Evolutionary conservation across 805 yeast genomes (phyloP).

Genomic region (Candida coleopterorum): DNA sequence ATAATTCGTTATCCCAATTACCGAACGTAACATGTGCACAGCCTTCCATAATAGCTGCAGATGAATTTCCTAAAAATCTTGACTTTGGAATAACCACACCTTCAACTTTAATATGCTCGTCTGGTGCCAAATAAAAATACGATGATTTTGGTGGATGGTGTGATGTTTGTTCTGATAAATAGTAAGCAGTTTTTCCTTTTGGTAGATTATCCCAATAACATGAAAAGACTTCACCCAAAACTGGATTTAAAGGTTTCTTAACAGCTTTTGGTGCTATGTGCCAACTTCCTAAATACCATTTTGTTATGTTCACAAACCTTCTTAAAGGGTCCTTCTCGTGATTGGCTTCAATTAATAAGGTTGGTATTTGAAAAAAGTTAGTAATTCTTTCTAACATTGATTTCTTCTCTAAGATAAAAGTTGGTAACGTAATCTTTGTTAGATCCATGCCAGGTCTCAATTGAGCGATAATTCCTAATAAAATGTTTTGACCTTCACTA

Average conservation of each 20-base stretch:
- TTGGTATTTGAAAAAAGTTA: conserved; percentile 79
- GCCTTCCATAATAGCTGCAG: conserved; percentile 98
- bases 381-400: conserved; percentile 95
- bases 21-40: conserved; percentile 64
- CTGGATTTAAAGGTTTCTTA: conserved; percentile 94
- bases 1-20: conserved; percentile 63
- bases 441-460: conserved; percentile 90
- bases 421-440: conserved; percentile 87
- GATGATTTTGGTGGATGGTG: conserved; percentile 99
- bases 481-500: conserved; percentile 80
- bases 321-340: conserved; percentile 50
- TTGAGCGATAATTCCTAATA: conserved; percentile 85
- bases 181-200: conserved; percentile 63
- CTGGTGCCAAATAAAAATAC: conserved; percentile 84
- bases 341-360: conserved; percentile 67
- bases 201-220: conserved; percentile 90
- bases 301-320: conserved; percentile 69
- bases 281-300: conserved; percentile 95
- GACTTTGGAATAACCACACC: conserved; percentile 88
- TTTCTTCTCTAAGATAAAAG: conserved; percentile 90
- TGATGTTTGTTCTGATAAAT: conserved; percentile 89
- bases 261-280: conserved; percentile 98
- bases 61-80: conserved; percentile 86
- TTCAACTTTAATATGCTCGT: conserved; percentile 74
- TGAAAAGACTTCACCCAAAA: conserved; percentile 84